These are phyloP conservation scores for Phytophthora rubi DNA, from an alignment of 352 stramenopile species.

Conservation along the genomic window DNA sequence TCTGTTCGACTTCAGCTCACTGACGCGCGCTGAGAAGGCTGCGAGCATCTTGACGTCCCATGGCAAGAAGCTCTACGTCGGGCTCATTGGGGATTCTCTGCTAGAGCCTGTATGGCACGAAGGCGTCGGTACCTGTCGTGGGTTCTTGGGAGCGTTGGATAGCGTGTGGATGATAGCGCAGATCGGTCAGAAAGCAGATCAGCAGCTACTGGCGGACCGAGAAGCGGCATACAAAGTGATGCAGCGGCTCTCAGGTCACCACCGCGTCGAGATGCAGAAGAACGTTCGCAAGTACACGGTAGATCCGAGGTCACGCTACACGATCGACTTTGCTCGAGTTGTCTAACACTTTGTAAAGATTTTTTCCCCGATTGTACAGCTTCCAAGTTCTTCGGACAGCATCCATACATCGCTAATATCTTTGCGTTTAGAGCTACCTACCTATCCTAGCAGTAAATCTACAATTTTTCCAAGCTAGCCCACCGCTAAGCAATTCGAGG, in stretches of 20 bases:
- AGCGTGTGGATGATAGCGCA: slow-evolving; percentile 73
- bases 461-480: not conserved
- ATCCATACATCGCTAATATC: too few species aligned
- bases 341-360: not conserved
- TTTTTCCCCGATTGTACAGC: too few species aligned
- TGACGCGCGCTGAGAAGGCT: slow-evolving; percentile 66
- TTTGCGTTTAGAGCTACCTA: not conserved
- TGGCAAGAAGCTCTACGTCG: slow-evolving; percentile 74
- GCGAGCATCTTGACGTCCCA: slow-evolving; percentile 57
- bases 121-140: slow-evolving; percentile 73
- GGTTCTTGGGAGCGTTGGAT: slow-evolving; percentile 79
- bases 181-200: slow-evolving; percentile 59
- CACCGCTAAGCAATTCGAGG: slow-evolving; percentile 13
- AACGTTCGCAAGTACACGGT: slow-evolving; percentile 79
- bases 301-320: slow-evolving; percentile 67
- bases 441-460: not conserved
- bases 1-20: slow-evolving; percentile 81
- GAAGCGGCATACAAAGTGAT: slow-evolving; percentile 67
- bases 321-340: slow-evolving; percentile 47
- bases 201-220: slow-evolving; percentile 64
- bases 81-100: slow-evolving; percentile 73
- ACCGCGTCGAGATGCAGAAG: slow-evolving; percentile 66
- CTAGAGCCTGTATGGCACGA: slow-evolving; percentile 86
- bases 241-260: slow-evolving; percentile 65
- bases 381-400: too few species aligned